Evolutionary conservation across 2,329 filamentous ascomycete genomes (phyloP).

Genomic region (Sordariomycetes sp.): DNA sequence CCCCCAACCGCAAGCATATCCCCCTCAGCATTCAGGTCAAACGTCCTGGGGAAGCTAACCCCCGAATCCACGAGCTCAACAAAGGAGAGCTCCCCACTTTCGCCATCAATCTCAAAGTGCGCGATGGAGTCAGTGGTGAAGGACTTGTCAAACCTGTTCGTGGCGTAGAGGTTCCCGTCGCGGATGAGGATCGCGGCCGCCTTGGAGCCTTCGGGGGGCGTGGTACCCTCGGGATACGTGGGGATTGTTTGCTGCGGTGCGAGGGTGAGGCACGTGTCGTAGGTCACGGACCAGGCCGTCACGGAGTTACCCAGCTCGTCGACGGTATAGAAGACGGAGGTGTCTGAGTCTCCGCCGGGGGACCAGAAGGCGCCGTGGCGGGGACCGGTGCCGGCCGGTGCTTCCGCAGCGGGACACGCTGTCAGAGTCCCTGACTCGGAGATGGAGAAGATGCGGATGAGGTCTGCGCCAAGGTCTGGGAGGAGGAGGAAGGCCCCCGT

Average conservation of each 20-base stretch:
- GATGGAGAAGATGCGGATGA: slow-evolving; percentile 39
- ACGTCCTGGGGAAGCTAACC: slow-evolving; percentile 48
- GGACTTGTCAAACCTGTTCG: slow-evolving; percentile 47
- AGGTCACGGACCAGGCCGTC: slow-evolving; percentile 32
- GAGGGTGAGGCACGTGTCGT: slow-evolving; percentile 32
- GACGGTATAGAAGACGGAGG: slow-evolving; percentile 22
- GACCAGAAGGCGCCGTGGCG: slow-evolving; percentile 39
- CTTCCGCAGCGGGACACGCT: slow-evolving; percentile 25
- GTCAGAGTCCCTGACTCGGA: slow-evolving; percentile 27
- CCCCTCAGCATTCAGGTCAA: slow-evolving; percentile 45
- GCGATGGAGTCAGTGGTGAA: slow-evolving; percentile 45
- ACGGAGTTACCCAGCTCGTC: slow-evolving; percentile 37
- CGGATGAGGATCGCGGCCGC: slow-evolving; percentile 39
- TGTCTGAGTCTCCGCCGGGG: slow-evolving; percentile 11
- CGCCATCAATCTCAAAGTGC: slow-evolving; percentile 30
- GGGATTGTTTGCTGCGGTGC: slow-evolving; percentile 28
- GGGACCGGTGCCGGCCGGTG: slow-evolving; percentile 33
- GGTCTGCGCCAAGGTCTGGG: slow-evolving; percentile 40
- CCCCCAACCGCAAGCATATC: slow-evolving; percentile 49
- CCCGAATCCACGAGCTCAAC: slow-evolving; percentile 41
- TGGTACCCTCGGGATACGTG: slow-evolving; percentile 28
- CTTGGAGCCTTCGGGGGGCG: slow-evolving; percentile 30
- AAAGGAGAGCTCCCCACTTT: slow-evolving; percentile 34
- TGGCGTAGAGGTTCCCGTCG: slow-evolving; percentile 43
- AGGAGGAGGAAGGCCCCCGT: slow-evolving; percentile 33